A percentile compares a stretch with the other conserved stretches of the same genome.
These are phyloP conservation scores for Penicillium crustosum DNA, from an alignment of 2,329 filamentous ascomycete genomes.

Conservation along the genomic window DNA sequence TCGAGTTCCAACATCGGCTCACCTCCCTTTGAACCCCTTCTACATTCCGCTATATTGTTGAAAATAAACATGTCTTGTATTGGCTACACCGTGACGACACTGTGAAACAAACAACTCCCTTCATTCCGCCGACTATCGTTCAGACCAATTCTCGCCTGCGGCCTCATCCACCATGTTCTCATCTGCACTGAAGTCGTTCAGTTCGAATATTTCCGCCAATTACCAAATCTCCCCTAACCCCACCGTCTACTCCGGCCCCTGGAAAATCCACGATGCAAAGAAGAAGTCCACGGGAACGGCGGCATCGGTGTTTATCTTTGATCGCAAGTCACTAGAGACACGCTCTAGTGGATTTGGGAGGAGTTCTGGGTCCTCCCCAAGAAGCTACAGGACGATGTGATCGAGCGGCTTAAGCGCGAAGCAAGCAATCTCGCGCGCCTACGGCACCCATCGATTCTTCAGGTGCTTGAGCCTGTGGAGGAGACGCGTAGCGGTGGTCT, in stretches of 20 bases:
- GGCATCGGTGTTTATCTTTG: constrained; percentile 92
- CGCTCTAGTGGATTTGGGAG: constrained; percentile 61
- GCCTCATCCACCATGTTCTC: constrained; percentile 73
- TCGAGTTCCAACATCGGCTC: neutral
- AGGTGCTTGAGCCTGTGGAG: constrained; percentile 91
- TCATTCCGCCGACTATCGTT: neutral
- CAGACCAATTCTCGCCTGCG: neutral
- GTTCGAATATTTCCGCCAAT: constrained; percentile 88
- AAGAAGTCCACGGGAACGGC: constrained; percentile 90
- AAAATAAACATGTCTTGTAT: constrained; percentile 4
- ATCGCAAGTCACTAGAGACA: constrained; percentile 78
- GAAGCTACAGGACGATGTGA: constrained; percentile 80
- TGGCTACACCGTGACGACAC: constrained; percentile 6
- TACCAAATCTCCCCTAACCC: constrained; percentile 77
- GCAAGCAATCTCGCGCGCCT: constrained; percentile 84
- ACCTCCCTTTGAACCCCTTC: neutral
- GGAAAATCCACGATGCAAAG: constrained; percentile 97
- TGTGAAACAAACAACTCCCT: constrained; percentile 15
- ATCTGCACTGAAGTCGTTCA: constrained; percentile 89
- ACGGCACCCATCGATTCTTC: constrained; percentile 86
- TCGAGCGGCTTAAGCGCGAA: constrained; percentile 88
- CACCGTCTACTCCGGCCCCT: constrained; percentile 81
- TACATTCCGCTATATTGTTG: neutral
- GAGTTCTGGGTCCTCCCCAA: constrained; percentile 68
- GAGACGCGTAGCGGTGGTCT: constrained; percentile 87